Evolutionary conservation across 2,329 filamentous ascomycete genomes (phyloP), one percentile per base, ranked within the genome.

Genomic region (Ophiostoma australiae): DNA sequence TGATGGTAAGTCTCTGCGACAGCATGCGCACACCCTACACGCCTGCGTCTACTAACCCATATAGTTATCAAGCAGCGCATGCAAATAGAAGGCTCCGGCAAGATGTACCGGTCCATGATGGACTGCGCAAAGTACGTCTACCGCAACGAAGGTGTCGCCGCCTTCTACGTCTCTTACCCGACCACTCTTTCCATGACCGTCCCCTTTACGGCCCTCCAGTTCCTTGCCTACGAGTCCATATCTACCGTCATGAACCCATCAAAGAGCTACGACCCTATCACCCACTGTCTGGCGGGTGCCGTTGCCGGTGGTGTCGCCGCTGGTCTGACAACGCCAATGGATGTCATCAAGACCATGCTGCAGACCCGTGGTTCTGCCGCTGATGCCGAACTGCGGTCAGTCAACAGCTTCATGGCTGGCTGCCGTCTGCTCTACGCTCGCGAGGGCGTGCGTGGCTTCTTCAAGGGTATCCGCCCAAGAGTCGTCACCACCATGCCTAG

Each of bases 181-280:
- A 99, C 95, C 27, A 99, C 95, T 2, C 85, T 99, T 37, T 97
- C 93, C 78, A 99, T 99, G 95, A 98, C 95, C 17, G 93, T 99
- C 1, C 95, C 95, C 3, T 99, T 98, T 80, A 98, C 94, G 15
- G 94, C 95, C 10, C 88, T 97, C 11, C 95, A 99, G 79, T 98
- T 99, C 80, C 92, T 97, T 78, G 93, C 94, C 70, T 99, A 99
- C 85, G 95, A 98, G 80, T 97, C 94, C 37, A 89, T 98, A 75
- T 97, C 94, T 2, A 98, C 96, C 76, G 80, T 91, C 68, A 93
- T 98, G 89, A 97, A 98, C 80, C 93, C 94, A 0, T 83, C 84
- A 37, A 92, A 91, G 78, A 85, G 85, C 72, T 98, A 99, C 81
- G 94, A 98, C 77, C 95, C 95, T 0, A 84, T 94, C 76, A 97